A percentile compares a stretch with the other conserved stretches of the same genome.
phyloP scores from a whole-genome alignment of 768 basidiomycete species.

The Candolleomyces aberdarensis region DNA sequence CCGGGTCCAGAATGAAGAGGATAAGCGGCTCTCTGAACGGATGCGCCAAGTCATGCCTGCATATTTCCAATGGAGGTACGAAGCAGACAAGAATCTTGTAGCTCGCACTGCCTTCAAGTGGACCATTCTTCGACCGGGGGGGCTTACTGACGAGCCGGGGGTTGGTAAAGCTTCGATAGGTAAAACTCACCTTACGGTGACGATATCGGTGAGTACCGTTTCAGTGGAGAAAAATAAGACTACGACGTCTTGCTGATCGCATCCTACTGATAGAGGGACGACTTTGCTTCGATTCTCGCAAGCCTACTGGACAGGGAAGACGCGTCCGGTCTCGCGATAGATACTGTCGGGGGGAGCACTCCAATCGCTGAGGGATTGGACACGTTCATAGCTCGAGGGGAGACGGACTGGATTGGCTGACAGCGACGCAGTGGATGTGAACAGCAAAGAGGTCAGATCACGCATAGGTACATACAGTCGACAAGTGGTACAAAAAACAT shows the following conservation, averaged over 20 bases:
- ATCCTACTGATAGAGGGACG: slow-evolving; percentile 41
- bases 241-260: neutral
- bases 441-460: too few relatives aligned
- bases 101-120: slow-evolving; percentile 58
- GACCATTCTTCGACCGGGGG: slow-evolving; percentile 63
- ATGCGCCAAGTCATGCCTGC: slow-evolving; percentile 40
- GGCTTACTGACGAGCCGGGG: slow-evolving; percentile 45
- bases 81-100: slow-evolving; percentile 45
- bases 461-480: too few relatives aligned
- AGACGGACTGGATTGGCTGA: slow-evolving; percentile 38
- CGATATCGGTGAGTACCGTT: slow-evolving; percentile 41
- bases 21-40: slow-evolving; percentile 40
- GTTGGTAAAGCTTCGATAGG: slow-evolving; percentile 53
- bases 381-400: slow-evolving; percentile 46
- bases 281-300: slow-evolving; percentile 50
- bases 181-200: slow-evolving; percentile 41
- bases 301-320: slow-evolving; percentile 47
- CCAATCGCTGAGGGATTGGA: slow-evolving; percentile 46
- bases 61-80: slow-evolving; percentile 48
- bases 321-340: slow-evolving; percentile 55
- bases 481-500: too few relatives aligned
- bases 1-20: slow-evolving; percentile 38
- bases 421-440: too few relatives aligned
- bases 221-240: neutral
- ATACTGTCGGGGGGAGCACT: slow-evolving; percentile 52